These are phyloP conservation scores for Tillandsia fasciculata DNA, from an alignment of 176 grass and related monocot genomes.

Conservation along the genomic window DNA sequence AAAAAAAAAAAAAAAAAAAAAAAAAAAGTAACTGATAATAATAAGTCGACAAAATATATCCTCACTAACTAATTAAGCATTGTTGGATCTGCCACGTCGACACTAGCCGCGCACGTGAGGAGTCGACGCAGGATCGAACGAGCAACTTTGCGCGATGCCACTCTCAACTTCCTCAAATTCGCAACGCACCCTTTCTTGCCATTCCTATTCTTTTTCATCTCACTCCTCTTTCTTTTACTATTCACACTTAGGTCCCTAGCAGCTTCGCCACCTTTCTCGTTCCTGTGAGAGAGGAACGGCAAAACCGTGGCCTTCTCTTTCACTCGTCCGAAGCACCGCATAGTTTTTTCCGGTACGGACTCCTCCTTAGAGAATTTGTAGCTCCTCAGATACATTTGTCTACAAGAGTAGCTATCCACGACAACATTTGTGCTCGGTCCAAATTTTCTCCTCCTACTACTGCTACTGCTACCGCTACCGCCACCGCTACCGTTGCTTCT, in stretches of 20 bases:
- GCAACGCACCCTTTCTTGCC: conserved; percentile 23
- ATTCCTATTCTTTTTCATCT: conserved; percentile 11
- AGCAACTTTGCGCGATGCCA: conserved; percentile 39
- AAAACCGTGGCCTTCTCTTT: conserved; percentile 46
- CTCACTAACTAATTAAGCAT: background rate
- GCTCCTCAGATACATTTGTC: conserved; percentile 91
- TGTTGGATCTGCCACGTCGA: conserved; percentile 51
- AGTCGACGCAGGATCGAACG: conserved; percentile 50
- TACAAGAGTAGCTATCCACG: conserved; percentile 92
- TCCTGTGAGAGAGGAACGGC: conserved; percentile 29
- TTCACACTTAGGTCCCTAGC: background rate
- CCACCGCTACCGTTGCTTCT: background rate
- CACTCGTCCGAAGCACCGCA: conserved; percentile 51
- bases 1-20: no score
- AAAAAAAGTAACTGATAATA: background rate
- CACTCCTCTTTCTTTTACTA: conserved; percentile 3
- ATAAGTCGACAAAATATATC: background rate
- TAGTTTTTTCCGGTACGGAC: conserved; percentile 68
- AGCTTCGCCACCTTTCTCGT: background rate
- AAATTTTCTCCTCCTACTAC: conserved; percentile 13
- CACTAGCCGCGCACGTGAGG: conserved; percentile 51
- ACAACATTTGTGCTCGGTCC: conserved; percentile 18
- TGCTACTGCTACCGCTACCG: background rate
- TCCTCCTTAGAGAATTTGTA: conserved; percentile 98
- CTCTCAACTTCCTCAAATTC: conserved; percentile 35